Conservation (phyloP, 2,329 filamentous ascomycete genomes). For the Fusarium piperis region DNA sequence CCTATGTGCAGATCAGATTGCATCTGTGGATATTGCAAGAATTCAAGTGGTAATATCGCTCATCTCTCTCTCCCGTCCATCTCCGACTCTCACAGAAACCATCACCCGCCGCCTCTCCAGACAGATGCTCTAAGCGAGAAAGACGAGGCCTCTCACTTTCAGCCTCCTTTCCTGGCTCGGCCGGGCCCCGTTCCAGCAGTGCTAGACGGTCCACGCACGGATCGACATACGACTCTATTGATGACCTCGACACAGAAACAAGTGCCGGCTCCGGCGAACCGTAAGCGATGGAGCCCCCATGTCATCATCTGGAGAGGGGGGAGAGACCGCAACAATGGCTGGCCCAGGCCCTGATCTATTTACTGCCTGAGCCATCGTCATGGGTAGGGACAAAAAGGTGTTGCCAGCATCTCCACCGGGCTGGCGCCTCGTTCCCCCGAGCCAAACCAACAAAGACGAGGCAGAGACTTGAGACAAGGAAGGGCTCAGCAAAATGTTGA, state of each 20-base stretch:
- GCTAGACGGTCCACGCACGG: constrained; percentile 35
- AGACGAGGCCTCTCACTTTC: constrained; percentile 29
- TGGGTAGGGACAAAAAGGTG: neutral
- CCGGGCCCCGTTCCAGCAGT: constrained; percentile 25
- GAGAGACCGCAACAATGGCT: constrained; percentile 16
- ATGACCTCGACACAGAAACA: constrained; percentile 19
- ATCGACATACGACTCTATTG: constrained; percentile 21
- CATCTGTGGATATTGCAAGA: neutral
- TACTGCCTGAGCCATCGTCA: neutral
- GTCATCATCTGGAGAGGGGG: constrained; percentile 23
- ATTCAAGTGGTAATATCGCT: neutral
- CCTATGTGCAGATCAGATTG: neutral
- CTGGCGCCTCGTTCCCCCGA: constrained; percentile 18
- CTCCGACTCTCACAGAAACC: neutral
- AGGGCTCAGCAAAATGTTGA: neutral
- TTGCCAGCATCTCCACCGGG: constrained; percentile 21
- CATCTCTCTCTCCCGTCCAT: neutral
- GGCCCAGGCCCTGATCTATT: constrained; percentile 28
- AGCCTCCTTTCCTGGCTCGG: constrained; percentile 33
- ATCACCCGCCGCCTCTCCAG: neutral
- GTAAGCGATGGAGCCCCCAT: constrained; percentile 16
- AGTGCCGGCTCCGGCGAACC: constrained; percentile 31
- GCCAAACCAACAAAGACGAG: constrained; percentile 1
- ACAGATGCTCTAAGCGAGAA: constrained; percentile 1
- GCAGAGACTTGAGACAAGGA: constrained; percentile 24